A percentile compares a stretch with the other conserved stretches of the same genome.
These are phyloP conservation scores for Alloteropsis semialata DNA, from an alignment of 176 grass and related monocot genomes.

Conservation along the genomic window DNA sequence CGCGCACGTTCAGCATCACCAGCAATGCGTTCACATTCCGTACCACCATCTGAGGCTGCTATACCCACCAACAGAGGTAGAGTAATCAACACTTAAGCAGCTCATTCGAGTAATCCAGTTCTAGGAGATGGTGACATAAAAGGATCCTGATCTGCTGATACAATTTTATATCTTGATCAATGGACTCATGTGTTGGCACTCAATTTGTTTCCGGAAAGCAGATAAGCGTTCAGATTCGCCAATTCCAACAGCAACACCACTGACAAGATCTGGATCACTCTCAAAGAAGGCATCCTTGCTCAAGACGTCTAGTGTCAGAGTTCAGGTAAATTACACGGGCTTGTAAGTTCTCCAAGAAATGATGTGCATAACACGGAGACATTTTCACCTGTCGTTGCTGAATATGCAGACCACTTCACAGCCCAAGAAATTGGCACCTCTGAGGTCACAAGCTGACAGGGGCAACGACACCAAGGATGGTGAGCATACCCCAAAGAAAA, in stretches of 20 bases:
- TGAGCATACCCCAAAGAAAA: conserved; percentile 69
- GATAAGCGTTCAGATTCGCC: conserved; percentile 64
- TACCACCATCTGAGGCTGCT: conserved; percentile 29
- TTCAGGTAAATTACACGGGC: conserved; percentile 59
- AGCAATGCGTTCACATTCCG: conserved; percentile 21
- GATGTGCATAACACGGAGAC: neutral
- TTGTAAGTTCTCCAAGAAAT: conserved; percentile 8
- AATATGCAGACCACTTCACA: conserved; percentile 35
- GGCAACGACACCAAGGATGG: conserved; percentile 40
- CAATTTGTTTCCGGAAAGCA: conserved; percentile 21
- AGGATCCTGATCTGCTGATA: neutral
- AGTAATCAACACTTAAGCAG: neutral
- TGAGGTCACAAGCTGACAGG: conserved; percentile 64
- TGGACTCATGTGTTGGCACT: neutral
- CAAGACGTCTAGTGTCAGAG: conserved; percentile 67
- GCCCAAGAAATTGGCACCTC: conserved; percentile 57
- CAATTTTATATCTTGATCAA: neutral
- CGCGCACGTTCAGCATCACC: conserved; percentile 68
- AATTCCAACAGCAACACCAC: conserved; percentile 26
- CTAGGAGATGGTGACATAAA: neutral
- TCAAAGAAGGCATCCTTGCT: conserved; percentile 68
- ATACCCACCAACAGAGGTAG: conserved; percentile 36
- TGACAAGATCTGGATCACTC: conserved; percentile 62
- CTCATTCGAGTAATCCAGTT: neutral
- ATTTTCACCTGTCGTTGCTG: conserved; percentile 12